These are phyloP conservation scores for Arxiozyma telluris DNA, from an alignment of 1,139 yeast genomes.

Conservation along the genomic window DNA sequence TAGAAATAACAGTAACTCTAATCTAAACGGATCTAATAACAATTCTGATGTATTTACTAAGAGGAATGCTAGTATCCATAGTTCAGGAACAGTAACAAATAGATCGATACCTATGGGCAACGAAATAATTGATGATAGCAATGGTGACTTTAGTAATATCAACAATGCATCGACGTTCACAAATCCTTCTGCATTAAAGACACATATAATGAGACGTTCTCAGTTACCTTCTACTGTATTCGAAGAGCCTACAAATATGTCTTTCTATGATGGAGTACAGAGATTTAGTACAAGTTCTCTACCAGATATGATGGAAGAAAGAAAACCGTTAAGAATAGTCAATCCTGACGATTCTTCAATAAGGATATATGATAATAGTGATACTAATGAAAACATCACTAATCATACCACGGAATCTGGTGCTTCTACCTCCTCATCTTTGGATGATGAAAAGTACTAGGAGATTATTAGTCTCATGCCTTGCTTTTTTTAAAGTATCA, in stretches of 20 bases:
- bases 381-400: constrained; percentile 1
- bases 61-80: background rate
- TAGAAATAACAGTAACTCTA: constrained; percentile 1
- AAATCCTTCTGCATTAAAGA: background rate
- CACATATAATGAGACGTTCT: background rate
- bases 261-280: constrained; percentile 25
- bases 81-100: background rate
- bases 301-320: constrained; percentile 44
- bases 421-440: constrained; percentile 3
- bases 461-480: no score
- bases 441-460: constrained; percentile 1
- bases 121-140: constrained; percentile 22
- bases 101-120: background rate
- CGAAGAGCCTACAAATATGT: constrained; percentile 14
- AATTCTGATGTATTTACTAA: background rate
- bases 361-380: background rate
- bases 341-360: constrained; percentile 20
- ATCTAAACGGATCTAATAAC: background rate
- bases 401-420: background rate
- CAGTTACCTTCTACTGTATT: constrained; percentile 9
- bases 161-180: background rate
- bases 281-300: constrained; percentile 63
- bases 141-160: constrained; percentile 24
- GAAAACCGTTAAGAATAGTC: constrained; percentile 21
- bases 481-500: no score